Conservation (phyloP, 352 stramenopile genomes). For the Phytophthora pluvialis region DNA sequence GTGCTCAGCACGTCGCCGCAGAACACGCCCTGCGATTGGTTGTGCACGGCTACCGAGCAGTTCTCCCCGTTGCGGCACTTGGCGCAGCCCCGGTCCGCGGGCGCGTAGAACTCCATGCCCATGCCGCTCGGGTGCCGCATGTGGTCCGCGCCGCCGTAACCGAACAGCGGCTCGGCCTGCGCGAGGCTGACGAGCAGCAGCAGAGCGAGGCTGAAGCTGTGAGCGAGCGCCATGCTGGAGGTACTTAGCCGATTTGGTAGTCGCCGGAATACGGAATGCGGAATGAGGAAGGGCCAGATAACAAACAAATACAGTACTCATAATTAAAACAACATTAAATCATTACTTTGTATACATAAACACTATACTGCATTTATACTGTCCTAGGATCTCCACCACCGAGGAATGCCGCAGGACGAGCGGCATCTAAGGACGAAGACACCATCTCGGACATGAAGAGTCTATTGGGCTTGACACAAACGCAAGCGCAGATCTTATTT, state of each 20-base stretch:
- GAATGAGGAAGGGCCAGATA: background rate
- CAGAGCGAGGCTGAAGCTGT: slow-evolving; percentile 10
- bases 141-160: slow-evolving; percentile 18
- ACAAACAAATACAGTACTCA: too few relatives aligned
- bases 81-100: slow-evolving; percentile 54
- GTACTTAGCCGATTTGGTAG: slow-evolving; percentile 7
- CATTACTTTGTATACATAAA: too few relatives aligned
- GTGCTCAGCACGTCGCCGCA: slow-evolving; percentile 71
- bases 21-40: slow-evolving; percentile 61
- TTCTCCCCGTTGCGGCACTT: slow-evolving; percentile 66
- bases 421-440: background rate
- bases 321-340: too few relatives aligned
- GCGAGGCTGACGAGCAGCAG: slow-evolving; percentile 11
- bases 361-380: too few relatives aligned
- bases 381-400: too few relatives aligned
- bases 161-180: slow-evolving; percentile 12
- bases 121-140: slow-evolving; percentile 37
- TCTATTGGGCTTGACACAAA: slow-evolving; percentile 29
- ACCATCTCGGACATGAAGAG: slow-evolving; percentile 1
- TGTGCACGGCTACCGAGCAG: slow-evolving; percentile 68
- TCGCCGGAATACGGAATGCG: background rate
- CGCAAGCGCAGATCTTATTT: slow-evolving; percentile 46
- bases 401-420: too few relatives aligned
- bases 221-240: slow-evolving; percentile 5
- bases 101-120: slow-evolving; percentile 42